Evolutionary conservation across 139 green algal species (phyloP).

Genomic region (Tetradesmus lagerheimii): DNA sequence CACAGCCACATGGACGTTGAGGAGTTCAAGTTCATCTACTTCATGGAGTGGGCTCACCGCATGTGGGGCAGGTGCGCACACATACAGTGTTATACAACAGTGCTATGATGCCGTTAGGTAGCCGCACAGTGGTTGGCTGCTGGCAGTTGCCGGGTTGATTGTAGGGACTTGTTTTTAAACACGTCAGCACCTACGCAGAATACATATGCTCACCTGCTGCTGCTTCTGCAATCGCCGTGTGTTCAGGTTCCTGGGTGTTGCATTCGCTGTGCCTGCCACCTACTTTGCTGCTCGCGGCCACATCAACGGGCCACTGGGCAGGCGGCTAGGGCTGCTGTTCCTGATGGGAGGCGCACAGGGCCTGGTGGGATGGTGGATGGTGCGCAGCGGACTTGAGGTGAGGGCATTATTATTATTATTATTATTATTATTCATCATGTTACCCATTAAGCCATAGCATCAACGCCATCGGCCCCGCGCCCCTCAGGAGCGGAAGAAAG

Average conservation of each 20-base stretch:
- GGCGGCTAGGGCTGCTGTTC: constrained; percentile 89
- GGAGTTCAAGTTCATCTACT: constrained; percentile 99
- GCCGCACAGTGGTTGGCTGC: no score
- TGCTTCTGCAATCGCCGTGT: no score
- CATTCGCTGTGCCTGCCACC: constrained; percentile 85
- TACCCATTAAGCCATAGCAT: no score
- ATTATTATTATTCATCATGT: neutral
- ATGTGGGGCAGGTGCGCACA: constrained; percentile 81
- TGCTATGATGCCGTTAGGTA: no score
- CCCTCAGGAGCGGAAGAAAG: no score
- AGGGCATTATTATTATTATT: neutral
- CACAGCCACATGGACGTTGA: constrained; percentile 93
- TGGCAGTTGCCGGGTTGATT: no score
- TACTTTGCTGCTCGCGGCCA: constrained; percentile 84
- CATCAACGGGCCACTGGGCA: constrained; percentile 80
- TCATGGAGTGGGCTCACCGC: constrained; percentile 98
- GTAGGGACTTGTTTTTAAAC: no score
- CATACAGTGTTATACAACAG: no score
- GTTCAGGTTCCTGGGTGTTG: constrained; percentile 77
- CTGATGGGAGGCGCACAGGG: constrained; percentile 93
- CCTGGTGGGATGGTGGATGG: constrained; percentile 99
- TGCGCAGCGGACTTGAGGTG: constrained; percentile 85
- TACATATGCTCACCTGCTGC: no score
- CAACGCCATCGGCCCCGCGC: no score
- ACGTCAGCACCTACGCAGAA: no score